phyloP scores from a whole-genome alignment of 2,329 filamentous ascomycete genomes.

The Paramyrothecium roridum region DNA sequence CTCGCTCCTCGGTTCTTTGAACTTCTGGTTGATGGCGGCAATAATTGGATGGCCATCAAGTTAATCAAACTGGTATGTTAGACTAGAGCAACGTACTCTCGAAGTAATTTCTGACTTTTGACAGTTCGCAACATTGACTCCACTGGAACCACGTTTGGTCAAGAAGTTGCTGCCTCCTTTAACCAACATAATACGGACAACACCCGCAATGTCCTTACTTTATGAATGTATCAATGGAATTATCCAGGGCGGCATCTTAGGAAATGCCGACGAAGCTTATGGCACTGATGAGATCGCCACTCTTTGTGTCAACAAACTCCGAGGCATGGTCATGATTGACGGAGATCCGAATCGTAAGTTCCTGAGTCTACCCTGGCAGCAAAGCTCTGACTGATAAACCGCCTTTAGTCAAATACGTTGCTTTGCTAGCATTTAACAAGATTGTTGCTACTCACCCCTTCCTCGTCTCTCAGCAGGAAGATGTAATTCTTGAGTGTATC shows the following conservation, averaged over 20 bases:
- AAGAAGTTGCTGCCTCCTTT: conserved; percentile 88
- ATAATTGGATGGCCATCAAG: conserved; percentile 99
- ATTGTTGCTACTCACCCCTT: conserved; percentile 86
- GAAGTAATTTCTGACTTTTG: neutral
- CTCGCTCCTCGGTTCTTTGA: conserved; percentile 90
- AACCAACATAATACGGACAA: conserved; percentile 90
- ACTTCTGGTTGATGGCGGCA: conserved; percentile 83
- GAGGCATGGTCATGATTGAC: conserved; percentile 91
- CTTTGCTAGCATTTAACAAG: conserved; percentile 89
- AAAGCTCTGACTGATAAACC: conserved; percentile 8
- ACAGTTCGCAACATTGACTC: conserved; percentile 91
- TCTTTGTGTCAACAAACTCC: conserved; percentile 86
- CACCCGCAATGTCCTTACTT: conserved; percentile 93
- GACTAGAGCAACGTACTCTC: neutral
- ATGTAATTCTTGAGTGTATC: conserved; percentile 94
- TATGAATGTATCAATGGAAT: conserved; percentile 99
- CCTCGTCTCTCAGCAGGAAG: conserved; percentile 87
- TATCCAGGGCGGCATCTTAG: conserved; percentile 91
- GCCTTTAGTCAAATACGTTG: conserved; percentile 85
- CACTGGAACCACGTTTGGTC: conserved; percentile 84
- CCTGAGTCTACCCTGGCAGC: neutral
- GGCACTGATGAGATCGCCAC: conserved; percentile 90
- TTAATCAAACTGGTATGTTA: conserved; percentile 83
- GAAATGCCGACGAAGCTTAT: conserved; percentile 72
- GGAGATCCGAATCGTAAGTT: conserved; percentile 86